Evolutionary conservation across 2,329 filamentous ascomycete species (phyloP).

Genomic region (Fusarium sp.): DNA sequence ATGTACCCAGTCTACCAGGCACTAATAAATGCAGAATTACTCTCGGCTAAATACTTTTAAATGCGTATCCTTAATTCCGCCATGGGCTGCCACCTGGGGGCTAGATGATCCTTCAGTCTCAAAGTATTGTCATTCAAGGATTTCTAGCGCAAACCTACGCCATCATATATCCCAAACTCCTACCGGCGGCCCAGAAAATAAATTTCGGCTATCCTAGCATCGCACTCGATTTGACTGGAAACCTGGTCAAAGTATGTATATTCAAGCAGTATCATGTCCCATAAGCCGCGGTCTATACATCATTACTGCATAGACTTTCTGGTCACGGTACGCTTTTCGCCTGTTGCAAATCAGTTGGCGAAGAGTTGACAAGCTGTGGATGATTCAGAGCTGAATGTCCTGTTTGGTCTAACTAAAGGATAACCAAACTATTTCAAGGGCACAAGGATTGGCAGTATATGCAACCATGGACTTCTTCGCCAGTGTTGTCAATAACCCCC

Average conservation of each 20-base stretch:
- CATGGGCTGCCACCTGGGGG: neutral
- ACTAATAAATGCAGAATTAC: neutral
- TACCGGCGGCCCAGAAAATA: neutral
- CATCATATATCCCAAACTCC: neutral
- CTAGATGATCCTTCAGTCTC: neutral
- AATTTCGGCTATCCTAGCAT: neutral
- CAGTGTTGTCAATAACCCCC: neutral
- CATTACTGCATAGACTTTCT: too few species aligned
- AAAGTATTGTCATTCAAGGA: neutral
- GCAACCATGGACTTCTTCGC: neutral
- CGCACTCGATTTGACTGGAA: neutral
- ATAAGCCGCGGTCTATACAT: neutral
- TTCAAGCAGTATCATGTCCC: neutral
- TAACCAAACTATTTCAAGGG: too few species aligned
- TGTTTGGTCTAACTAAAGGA: too few species aligned
- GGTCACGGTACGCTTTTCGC: too few species aligned
- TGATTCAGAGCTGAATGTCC: neutral
- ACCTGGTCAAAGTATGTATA: neutral
- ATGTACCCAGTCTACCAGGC: neutral
- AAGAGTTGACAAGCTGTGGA: neutral
- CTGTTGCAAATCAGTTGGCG: too few species aligned
- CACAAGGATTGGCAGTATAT: neutral
- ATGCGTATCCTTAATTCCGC: neutral
- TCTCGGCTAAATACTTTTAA: conserved; percentile 6
- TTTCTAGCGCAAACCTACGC: neutral